Conservation (phyloP, 1,284 basidiomycete species). For the Ustilago bromivora region DNA sequence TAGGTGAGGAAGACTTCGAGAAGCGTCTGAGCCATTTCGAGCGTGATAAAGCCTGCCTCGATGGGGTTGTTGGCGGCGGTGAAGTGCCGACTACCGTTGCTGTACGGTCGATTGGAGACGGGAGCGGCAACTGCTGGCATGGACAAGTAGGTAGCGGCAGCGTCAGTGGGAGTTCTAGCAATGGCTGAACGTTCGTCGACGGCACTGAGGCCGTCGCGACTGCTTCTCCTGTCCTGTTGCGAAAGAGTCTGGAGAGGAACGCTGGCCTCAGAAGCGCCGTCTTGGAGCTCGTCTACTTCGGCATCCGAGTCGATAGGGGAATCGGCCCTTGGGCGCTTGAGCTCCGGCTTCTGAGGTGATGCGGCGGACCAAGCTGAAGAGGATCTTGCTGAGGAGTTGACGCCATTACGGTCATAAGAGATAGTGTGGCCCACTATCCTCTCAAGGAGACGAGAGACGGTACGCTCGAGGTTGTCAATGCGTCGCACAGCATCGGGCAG, state of each 20-base stretch:
- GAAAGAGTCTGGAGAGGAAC: slow-evolving; percentile 26
- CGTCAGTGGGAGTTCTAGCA: slow-evolving; percentile 1
- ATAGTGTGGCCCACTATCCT: slow-evolving; percentile 21
- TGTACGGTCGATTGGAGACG: neutral
- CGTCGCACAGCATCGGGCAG: slow-evolving; percentile 39
- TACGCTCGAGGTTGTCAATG: slow-evolving; percentile 42
- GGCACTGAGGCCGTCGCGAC: slow-evolving; percentile 7
- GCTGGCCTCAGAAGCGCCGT: slow-evolving; percentile 42
- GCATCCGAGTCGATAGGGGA: slow-evolving; percentile 43
- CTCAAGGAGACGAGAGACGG: slow-evolving; percentile 32
- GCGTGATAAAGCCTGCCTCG: slow-evolving; percentile 36
- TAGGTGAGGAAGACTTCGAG: slow-evolving; percentile 40
- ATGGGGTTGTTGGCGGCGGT: slow-evolving; percentile 11
- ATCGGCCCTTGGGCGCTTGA: slow-evolving; percentile 30
- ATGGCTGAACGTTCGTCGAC: slow-evolving; percentile 11
- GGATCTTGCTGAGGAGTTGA: slow-evolving; percentile 4
- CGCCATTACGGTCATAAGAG: slow-evolving; percentile 9
- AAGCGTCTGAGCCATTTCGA: slow-evolving; percentile 38
- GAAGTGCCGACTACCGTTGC: slow-evolving; percentile 10
- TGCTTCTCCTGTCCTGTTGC: slow-evolving; percentile 18
- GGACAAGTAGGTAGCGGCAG: neutral
- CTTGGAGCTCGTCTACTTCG: slow-evolving; percentile 50
- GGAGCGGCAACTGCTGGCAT: neutral
- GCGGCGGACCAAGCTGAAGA: slow-evolving; percentile 26
- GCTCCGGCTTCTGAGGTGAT: slow-evolving; percentile 29